Base-by-base conservation (phyloP, 495 filamentous ascomycete genomes). In the Penicillium coffeae region DNA sequence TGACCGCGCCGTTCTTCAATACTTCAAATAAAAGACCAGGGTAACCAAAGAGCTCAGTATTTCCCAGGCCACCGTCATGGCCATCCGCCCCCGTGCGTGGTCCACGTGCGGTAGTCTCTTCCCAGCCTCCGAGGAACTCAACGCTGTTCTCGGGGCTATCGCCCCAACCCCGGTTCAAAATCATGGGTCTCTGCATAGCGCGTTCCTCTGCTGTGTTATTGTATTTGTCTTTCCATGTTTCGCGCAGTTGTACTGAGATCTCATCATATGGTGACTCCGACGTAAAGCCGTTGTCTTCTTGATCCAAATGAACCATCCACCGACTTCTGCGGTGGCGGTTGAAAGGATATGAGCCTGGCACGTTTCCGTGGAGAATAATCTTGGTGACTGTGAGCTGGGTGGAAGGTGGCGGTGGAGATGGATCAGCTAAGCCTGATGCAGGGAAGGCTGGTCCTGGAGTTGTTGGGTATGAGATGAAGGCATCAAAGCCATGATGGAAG, bases 11-110 rank as follows among this genome's bases (percentile, higher is more conserved):
- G 60, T 93, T 96, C 82, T 88, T 93, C 68, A 96, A 66, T 9
- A 98, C 92, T 70, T 98, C 93, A 70, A 96, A 97, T 15, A 96
- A 76, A 59, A 96, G 70, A 2, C 93, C 93, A 1, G 92, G 93
- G 62, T 94, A 97, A 9, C 91, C 90, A 74, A 89, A 97, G 12
- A 98, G 66, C 56, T 92, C 91, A 19, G 88, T 93, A 46, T 89
- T 93, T 13, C 82, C 76, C 64, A 89, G 58, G 18, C 70, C 67
- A 20, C 80, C 81, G 55, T 84, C 84, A 37, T 71, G 79, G 21
- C 71, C 66, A 30, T 75, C 71, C 14, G 73, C 60, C 18, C 64
- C 57, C 6, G 58, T 45, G 14, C 62, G 65, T 20, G 63, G 66
- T 33, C 69, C 76, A 42, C 71, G 76, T 40, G 67, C 68, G 8